Percentiles rank a stretch among this genome's conserved stretches.
These are phyloP conservation scores for Kwoniella newhampshirensis DNA, from an alignment of 768 basidiomycete genomes.

Conservation along the genomic window DNA sequence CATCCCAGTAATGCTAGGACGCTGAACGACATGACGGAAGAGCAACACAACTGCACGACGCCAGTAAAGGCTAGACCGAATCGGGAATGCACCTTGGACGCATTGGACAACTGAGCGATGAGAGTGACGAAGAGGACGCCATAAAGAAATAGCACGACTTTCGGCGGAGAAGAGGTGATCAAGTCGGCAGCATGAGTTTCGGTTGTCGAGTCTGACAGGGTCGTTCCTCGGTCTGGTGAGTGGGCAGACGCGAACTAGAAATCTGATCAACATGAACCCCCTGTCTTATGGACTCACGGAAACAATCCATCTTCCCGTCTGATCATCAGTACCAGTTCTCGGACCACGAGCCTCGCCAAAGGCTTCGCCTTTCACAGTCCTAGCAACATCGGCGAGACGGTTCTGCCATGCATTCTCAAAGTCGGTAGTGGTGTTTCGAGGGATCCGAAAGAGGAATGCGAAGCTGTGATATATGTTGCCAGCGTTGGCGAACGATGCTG, in stretches of 20 bases:
- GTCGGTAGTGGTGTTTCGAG: not conserved
- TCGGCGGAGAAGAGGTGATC: slow-evolving; percentile 6
- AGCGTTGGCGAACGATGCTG: not conserved
- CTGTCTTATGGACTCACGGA: slow-evolving; percentile 25
- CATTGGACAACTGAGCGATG: slow-evolving; percentile 43
- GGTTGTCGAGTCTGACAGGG: not conserved
- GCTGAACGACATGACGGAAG: slow-evolving; percentile 89
- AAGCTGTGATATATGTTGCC: slow-evolving; percentile 32
- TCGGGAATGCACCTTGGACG: slow-evolving; percentile 75
- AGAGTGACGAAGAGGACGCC: slow-evolving; percentile 39
- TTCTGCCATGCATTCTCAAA: slow-evolving; percentile 33
- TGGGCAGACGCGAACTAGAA: slow-evolving; percentile 5
- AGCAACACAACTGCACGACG: slow-evolving; percentile 83
- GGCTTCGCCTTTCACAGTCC: slow-evolving; percentile 28
- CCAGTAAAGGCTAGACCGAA: slow-evolving; percentile 91
- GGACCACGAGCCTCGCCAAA: slow-evolving; percentile 29
- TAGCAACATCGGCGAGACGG: slow-evolving; percentile 11
- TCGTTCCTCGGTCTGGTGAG: not conserved
- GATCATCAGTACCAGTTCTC: slow-evolving; percentile 8
- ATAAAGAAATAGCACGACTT: slow-evolving; percentile 31
- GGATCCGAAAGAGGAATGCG: slow-evolving; percentile 27
- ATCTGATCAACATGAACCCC: not conserved
- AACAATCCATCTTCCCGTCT: slow-evolving; percentile 31
- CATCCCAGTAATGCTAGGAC: slow-evolving; percentile 85
- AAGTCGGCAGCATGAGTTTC: slow-evolving; percentile 5